These are phyloP conservation scores for Candida berthetii DNA, from an alignment of 805 yeast species.

Conservation along the genomic window DNA sequence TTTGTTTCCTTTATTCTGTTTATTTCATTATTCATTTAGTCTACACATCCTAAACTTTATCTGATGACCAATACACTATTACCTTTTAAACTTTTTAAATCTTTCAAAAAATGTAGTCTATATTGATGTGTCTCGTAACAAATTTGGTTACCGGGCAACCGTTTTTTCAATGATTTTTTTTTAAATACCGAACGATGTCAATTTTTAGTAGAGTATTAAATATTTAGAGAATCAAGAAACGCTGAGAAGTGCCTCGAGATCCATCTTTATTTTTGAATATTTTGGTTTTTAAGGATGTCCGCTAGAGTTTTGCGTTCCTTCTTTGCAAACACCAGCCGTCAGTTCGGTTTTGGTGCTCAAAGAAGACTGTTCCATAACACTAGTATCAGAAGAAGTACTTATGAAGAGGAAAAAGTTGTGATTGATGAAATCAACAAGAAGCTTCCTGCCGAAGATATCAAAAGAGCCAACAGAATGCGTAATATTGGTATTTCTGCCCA, in stretches of 20 bases:
- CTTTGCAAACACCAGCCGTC: background rate
- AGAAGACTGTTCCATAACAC: conserved; percentile 29
- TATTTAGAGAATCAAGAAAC: background rate
- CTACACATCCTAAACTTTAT: no score
- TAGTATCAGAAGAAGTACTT: conserved; percentile 26
- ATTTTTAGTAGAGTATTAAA: no score
- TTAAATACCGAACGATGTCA: background rate
- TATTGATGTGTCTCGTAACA: background rate
- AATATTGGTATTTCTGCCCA: conserved; percentile 98
- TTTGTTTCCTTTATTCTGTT: no score
- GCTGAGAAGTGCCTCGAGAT: no score
- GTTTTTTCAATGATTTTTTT: no score
- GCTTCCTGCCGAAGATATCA: conserved; percentile 45
- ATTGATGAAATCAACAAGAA: conserved; percentile 49
- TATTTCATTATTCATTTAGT: no score
- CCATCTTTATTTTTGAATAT: no score
- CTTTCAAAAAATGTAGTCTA: no score
- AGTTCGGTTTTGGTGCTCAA: conserved; percentile 3
- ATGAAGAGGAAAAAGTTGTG: conserved; percentile 69
- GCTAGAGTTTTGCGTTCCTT: background rate
- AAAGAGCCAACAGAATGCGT: conserved; percentile 57
- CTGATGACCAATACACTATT: background rate
- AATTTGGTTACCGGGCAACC: background rate
- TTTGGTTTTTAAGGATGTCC: background rate
- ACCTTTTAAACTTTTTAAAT: no score